These are phyloP conservation scores for Pleurotus tuber-regium DNA, from an alignment of 768 basidiomycete genomes.

Conservation along the genomic window DNA sequence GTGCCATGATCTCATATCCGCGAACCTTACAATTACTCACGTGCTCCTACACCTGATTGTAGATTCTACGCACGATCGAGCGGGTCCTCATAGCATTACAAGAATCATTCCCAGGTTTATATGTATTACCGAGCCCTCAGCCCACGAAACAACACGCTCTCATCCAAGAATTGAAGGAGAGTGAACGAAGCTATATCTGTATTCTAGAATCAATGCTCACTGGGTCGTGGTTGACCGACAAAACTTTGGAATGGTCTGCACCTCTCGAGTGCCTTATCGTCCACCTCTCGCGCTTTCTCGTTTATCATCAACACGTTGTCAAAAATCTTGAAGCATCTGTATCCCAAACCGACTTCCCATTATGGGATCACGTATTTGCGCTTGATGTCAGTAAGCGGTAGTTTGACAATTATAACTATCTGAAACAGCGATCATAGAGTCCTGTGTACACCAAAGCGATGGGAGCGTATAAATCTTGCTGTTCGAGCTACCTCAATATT, in stretches of 20 bases:
- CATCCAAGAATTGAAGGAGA: constrained; percentile 30
- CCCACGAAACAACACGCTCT: constrained; percentile 20
- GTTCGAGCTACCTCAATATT: constrained; percentile 30
- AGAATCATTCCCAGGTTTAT: constrained; percentile 34
- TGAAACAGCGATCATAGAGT: constrained; percentile 19
- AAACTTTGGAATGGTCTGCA: constrained; percentile 15
- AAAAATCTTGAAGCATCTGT: constrained; percentile 14
- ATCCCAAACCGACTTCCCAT: constrained; percentile 10
- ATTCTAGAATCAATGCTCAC: constrained; percentile 26
- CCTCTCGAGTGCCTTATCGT: constrained; percentile 26
- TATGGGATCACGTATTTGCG: constrained; percentile 26
- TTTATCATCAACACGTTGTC: constrained; percentile 24
- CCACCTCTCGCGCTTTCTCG: constrained; percentile 24
- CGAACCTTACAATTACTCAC: background rate
- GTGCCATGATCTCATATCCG: constrained; percentile 19
- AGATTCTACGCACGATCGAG: constrained; percentile 35
- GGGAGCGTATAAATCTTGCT: constrained; percentile 34
- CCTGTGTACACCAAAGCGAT: constrained; percentile 25
- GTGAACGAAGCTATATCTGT: constrained; percentile 28
- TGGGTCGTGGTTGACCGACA: constrained; percentile 17
- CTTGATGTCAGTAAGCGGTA: constrained; percentile 18
- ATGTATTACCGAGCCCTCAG: constrained; percentile 25
- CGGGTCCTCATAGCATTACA: constrained; percentile 32
- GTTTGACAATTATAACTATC: background rate
- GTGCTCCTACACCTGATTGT: background rate